Base-by-base conservation (phyloP, 176 grass and related monocot species). In the Carex kokanica region DNA sequence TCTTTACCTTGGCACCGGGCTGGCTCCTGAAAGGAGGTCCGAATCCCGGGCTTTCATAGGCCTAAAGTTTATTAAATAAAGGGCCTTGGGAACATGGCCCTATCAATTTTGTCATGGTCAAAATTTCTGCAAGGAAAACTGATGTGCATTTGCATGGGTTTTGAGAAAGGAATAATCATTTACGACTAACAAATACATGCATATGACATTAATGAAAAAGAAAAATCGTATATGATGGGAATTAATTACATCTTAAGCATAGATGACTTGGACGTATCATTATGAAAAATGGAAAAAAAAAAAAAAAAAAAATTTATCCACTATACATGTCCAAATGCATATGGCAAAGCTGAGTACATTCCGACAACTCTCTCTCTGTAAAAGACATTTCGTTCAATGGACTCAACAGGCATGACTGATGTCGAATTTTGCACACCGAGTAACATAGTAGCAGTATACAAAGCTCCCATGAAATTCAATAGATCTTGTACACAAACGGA, bases 291-390 rank as follows among this genome's bases (percentile, higher is more conserved):
- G 32, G 15, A 8, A 68, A 40, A 27, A 24, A 87, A 12, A 43
- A 67, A 38, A 27, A n/a, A n/a, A n/a, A 24, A 84, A 9, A 45
- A 25, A 36, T 43, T 51, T 47, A 69, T 64, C 24, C 64, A 83
- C 32, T 32, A 84, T 86, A 95, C 96, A 84, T 99, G 96, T 81
- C 86, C 96, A 57, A 99, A 99, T 84, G 96, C 96, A 56, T 99
- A 99, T 18, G 96, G 91, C 58, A 95, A 88, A 73, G 96, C 96
- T 13, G 93, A 99, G 41, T 95, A 99, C 96, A 99, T 90, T 51
- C 93, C 96, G 0, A 93, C 96, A 27, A 89, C 96, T 90, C 86
- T 88, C 84, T 99, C 96, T 79, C 96, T 90, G 69, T 99, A 99
- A 60, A 98, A 99, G 70, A 99, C 96, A 0, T 88, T 93, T 45